These are phyloP conservation scores for Postia placenta DNA, from an alignment of 768 basidiomycete species.

Conservation along the genomic window DNA sequence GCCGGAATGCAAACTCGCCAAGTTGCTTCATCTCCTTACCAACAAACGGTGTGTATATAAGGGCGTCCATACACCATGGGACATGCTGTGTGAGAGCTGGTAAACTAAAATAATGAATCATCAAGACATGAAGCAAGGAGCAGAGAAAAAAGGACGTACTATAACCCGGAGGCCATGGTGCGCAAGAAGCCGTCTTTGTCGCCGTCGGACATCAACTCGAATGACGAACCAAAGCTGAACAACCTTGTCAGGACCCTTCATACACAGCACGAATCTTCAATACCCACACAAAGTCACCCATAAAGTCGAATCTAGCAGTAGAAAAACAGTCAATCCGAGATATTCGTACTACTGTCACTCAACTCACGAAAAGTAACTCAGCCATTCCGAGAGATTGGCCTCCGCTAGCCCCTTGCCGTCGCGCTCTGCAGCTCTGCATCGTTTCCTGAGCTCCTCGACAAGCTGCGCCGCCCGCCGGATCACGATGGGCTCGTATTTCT, in stretches of 20 bases:
- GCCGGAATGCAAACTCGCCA: conserved; percentile 13
- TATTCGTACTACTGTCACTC: conserved; percentile 34
- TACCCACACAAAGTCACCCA: conserved; percentile 23
- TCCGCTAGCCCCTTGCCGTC: not conserved
- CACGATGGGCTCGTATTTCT: conserved; percentile 36
- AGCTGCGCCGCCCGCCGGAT: conserved; percentile 22
- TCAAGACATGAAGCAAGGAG: not conserved
- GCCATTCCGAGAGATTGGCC: not conserved
- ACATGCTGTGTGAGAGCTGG: conserved; percentile 8
- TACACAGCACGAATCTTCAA: not conserved
- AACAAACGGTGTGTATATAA: conserved; percentile 9
- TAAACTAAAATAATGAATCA: not conserved
- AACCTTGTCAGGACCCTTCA: not conserved
- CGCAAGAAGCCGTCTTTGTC: conserved; percentile 9
- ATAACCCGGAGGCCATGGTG: conserved; percentile 5
- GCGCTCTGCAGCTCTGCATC: not conserved
- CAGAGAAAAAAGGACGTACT: conserved; percentile 1
- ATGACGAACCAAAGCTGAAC: conserved; percentile 33
- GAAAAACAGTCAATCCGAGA: conserved; percentile 7
- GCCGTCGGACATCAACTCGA: conserved; percentile 33
- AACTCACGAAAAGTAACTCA: conserved; percentile 14
- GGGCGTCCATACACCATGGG: conserved; percentile 23
- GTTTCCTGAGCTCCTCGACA: conserved; percentile 8
- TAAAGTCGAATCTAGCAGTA: conserved; percentile 36
- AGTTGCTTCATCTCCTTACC: conserved; percentile 15